Evolutionary conservation across 257 asterid species (phyloP), one percentile per base, ranked within the genome.

Genomic region (Eucommia ulmoides): DNA sequence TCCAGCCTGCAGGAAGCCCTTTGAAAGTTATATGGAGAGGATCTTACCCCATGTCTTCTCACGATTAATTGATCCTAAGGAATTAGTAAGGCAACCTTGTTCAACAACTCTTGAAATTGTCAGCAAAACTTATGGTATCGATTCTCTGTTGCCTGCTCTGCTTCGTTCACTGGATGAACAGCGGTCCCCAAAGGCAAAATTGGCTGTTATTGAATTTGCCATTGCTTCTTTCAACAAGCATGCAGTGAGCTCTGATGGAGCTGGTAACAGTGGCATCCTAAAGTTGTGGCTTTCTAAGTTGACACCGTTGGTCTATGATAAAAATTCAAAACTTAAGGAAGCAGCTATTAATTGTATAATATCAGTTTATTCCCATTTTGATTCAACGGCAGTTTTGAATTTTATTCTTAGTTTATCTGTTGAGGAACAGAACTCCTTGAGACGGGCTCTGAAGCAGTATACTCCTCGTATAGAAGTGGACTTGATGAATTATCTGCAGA

Each of bases 401-500:
- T 86, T 74, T 66, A 83, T 91, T 63, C 83, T 86, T 65, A 83
- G 95, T 70, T 72, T 91, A 73, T 83, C 99, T 20, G 82, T 91
- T 66, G 97, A 91, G 69, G 96, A 87, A 55, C 99, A 91, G 63
- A 91, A 86, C 70, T 78, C 94, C 33, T 66, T 91, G 72, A 83
- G 99, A 51, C 78, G 99, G 55, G 96, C 92, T 54, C 93, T 91
- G 52, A 91, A 91, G 73, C 96, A 86, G 72, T 74, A 83, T 55
- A 91, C 99, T 53, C 99, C 99, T 55, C 99, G 99, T 60, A 83
- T 91, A 51, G 99, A 91, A 75, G 99, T 91, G 50, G 99, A 91
- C 46, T 65, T 91, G 77, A 81, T 91, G 94, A 91, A 83, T 70
- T 86, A 74, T 75, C 67, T 91, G 52, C 99, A 91, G 63, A 83